Conservation (phyloP, 495 filamentous ascomycete species). For the Aspergillus incahuasiensis region DNA sequence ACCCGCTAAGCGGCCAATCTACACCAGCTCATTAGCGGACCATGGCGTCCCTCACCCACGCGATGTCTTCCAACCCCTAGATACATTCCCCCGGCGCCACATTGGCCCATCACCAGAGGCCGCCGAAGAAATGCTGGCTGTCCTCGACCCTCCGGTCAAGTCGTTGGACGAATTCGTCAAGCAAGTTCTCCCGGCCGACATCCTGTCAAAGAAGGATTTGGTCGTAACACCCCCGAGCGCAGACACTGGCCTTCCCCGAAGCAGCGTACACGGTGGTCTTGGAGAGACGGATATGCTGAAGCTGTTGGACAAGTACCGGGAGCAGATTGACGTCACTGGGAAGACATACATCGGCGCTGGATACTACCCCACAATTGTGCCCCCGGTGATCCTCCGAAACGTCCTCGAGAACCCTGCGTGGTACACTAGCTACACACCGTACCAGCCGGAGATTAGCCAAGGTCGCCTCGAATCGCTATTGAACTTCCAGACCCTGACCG, state of each 20-base stretch:
- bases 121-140: conserved; percentile 73
- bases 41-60: conserved; percentile 41
- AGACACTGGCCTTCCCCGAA: conserved; percentile 38
- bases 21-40: conserved; percentile 38
- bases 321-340: conserved; percentile 54
- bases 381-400: conserved; percentile 92
- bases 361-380: conserved; percentile 81
- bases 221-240: conserved; percentile 32
- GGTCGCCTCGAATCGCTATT: conserved; percentile 87
- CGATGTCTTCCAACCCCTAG: conserved; percentile 46
- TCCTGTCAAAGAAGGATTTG: conserved; percentile 66
- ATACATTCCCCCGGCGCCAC: conserved; percentile 81
- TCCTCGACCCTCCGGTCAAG: conserved; percentile 67
- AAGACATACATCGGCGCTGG: conserved; percentile 75
- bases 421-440: conserved; percentile 99
- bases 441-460: conserved; percentile 98
- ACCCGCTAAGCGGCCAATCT: conserved; percentile 31
- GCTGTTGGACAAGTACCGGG: conserved; percentile 58
- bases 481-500: conserved; percentile 94
- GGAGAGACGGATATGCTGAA: conserved; percentile 67
- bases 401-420: conserved; percentile 90
- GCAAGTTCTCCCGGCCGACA: conserved; percentile 78
- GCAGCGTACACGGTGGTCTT: conserved; percentile 49
- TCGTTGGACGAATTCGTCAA: conserved; percentile 83
- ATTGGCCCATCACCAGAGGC: conserved; percentile 81